Evolutionary conservation across 148 eudicot genomes (phyloP).

Genomic region (Rhododendron molle): DNA sequence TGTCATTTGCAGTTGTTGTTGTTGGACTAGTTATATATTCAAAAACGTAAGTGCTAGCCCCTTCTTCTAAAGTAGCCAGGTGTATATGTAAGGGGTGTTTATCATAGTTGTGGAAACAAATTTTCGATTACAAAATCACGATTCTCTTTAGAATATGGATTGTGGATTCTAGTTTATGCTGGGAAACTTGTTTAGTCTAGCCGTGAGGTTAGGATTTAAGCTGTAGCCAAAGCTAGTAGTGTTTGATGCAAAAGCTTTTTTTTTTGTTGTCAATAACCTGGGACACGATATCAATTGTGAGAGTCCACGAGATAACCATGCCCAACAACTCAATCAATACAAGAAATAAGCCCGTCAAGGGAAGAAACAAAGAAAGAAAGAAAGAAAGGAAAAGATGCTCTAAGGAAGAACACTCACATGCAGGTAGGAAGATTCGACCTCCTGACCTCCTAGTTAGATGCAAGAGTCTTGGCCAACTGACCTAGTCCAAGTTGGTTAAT

Average conservation of each 20-base stretch:
- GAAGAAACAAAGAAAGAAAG: too few species aligned
- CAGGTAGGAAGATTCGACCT: too few species aligned
- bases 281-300: too few species aligned
- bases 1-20: conserved; percentile 61
- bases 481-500: too few species aligned
- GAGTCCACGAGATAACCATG: too few species aligned
- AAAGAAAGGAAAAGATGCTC: too few species aligned
- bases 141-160: neutral
- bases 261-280: too few species aligned
- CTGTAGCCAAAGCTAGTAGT: neutral
- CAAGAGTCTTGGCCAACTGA: too few species aligned
- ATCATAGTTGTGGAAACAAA: neutral
- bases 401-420: too few species aligned
- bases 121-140: neutral
- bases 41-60: conserved; percentile 35
- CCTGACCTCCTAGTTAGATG: too few species aligned
- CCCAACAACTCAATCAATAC: too few species aligned
- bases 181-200: neutral
- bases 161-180: neutral
- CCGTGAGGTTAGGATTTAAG: neutral
- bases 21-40: conserved; percentile 72
- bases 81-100: neutral
- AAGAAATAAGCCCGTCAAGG: too few species aligned
- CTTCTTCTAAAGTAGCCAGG: neutral
- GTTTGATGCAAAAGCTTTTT: neutral